A percentile compares a stretch with the other conserved stretches of the same genome.
phyloP scores from a whole-genome alignment of 768 basidiomycete genomes.

The Pluteus cervinus region DNA sequence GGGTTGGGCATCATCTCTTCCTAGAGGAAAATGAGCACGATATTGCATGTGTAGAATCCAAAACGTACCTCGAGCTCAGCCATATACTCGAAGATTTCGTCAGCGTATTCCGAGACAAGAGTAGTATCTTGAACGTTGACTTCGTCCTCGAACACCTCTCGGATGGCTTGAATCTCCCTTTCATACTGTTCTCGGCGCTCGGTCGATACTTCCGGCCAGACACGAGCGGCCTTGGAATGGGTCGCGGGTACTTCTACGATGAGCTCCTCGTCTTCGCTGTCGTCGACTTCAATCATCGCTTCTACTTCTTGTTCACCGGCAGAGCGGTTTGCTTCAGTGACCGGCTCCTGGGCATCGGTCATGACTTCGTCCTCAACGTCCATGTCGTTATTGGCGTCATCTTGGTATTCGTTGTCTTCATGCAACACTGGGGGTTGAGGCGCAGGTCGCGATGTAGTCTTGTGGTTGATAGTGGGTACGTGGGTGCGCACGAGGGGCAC shows the following conservation, averaged over 20 bases:
- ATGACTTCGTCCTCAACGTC: slow-evolving; percentile 50
- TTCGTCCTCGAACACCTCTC: slow-evolving; percentile 67
- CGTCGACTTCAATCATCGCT: slow-evolving; percentile 53
- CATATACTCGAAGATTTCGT: slow-evolving; percentile 98
- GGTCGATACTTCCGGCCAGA: slow-evolving; percentile 75
- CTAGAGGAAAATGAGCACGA: slow-evolving; percentile 29
- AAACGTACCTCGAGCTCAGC: slow-evolving; percentile 75
- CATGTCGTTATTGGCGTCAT: slow-evolving; percentile 44
- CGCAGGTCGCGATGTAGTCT: slow-evolving; percentile 36
- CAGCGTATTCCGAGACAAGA: slow-evolving; percentile 98
- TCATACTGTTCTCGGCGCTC: slow-evolving; percentile 52
- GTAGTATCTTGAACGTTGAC: slow-evolving; percentile 74
- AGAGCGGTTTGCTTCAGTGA: slow-evolving; percentile 35
- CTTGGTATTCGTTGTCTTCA: slow-evolving; percentile 34
- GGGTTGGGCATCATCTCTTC: slow-evolving; percentile 85
- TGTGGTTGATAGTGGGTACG: slow-evolving; percentile 21
- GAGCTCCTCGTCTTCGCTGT: slow-evolving; percentile 38
- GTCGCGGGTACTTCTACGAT: slow-evolving; percentile 19
- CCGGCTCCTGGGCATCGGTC: slow-evolving; percentile 25
- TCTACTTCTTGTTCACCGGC: slow-evolving; percentile 54
- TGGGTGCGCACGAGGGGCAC: slow-evolving; percentile 25
- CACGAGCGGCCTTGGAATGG: slow-evolving; percentile 36
- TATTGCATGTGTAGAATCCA: background rate
- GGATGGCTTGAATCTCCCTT: slow-evolving; percentile 61
- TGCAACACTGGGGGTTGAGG: slow-evolving; percentile 35